A percentile compares a stretch with the other conserved stretches of the same genome.
phyloP scores from a whole-genome alignment of 768 basidiomycete species.

The Leucocoprinus leucothites region DNA sequence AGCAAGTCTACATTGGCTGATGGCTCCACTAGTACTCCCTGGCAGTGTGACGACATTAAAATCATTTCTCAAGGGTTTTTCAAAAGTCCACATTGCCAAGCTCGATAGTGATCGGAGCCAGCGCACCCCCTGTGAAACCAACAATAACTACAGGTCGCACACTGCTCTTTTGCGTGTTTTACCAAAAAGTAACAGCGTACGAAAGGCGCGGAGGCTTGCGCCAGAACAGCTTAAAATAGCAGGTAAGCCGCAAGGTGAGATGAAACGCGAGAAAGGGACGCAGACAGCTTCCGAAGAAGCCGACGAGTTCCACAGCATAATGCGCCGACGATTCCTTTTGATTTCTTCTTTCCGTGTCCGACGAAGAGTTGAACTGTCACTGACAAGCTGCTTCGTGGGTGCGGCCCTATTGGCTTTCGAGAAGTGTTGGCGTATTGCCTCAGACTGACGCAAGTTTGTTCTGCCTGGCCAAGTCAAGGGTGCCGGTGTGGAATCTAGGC shows the following conservation, averaged over 20 bases:
- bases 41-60: constrained; percentile 10
- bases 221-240: constrained; percentile 2
- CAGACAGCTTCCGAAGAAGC: constrained; percentile 6
- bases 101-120: constrained; percentile 3
- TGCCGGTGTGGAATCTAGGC: not conserved
- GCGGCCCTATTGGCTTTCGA: not conserved
- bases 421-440: not conserved
- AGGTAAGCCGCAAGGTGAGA: not conserved
- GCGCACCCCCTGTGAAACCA: not conserved
- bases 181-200: not conserved
- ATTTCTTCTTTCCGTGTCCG: not conserved
- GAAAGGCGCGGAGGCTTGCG: constrained; percentile 3
- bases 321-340: not conserved
- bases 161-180: not conserved
- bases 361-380: not conserved
- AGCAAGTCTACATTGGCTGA: constrained; percentile 4
- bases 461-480: not conserved
- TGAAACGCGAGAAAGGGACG: constrained; percentile 4
- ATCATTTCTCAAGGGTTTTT: constrained; percentile 2
- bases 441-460: too few species aligned
- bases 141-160: not conserved
- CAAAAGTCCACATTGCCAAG: constrained; percentile 1
- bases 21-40: constrained; percentile 7
- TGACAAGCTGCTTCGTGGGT: too few species aligned
- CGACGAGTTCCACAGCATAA: not conserved